These are phyloP conservation scores for Mallotus repandus DNA, from an alignment of 441 rosid genomes.

Conservation along the genomic window DNA sequence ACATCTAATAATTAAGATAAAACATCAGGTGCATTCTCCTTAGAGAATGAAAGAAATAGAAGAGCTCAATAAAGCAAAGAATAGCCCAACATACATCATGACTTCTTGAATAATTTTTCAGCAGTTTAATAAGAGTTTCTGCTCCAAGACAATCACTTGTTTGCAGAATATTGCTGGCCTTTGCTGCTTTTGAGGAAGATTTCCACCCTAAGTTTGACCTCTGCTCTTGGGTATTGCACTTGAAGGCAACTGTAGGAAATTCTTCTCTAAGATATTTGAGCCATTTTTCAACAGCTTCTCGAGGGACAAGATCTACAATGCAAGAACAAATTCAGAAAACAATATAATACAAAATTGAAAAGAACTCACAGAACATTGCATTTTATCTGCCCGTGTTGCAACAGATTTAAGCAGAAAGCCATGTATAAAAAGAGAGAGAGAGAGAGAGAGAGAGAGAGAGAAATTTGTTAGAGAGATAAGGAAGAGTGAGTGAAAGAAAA, in stretches of 20 bases:
- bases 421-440: background rate
- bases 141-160: constrained; percentile 99
- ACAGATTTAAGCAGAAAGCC: constrained; percentile 8
- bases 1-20: background rate
- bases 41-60: background rate
- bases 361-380: background rate
- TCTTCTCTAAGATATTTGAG: constrained; percentile 90
- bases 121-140: constrained; percentile 79
- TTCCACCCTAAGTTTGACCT: constrained; percentile 89
- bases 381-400: background rate
- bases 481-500: background rate
- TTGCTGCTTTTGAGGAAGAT: constrained; percentile 59
- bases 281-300: constrained; percentile 97
- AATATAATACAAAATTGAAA: background rate
- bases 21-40: background rate
- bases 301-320: constrained; percentile 84
- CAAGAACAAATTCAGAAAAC: background rate
- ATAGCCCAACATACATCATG: constrained; percentile 53
- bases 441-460: background rate
- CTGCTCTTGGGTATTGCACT: constrained; percentile 95
- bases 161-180: constrained; percentile 66
- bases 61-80: background rate
- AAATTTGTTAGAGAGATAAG: background rate
- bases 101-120: constrained; percentile 94
- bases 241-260: constrained; percentile 91